A percentile compares a stretch with the other conserved stretches of the same genome.
These are phyloP conservation scores for Elsinoe australis DNA, from an alignment of 2,329 filamentous ascomycete species.

Conservation along the genomic window DNA sequence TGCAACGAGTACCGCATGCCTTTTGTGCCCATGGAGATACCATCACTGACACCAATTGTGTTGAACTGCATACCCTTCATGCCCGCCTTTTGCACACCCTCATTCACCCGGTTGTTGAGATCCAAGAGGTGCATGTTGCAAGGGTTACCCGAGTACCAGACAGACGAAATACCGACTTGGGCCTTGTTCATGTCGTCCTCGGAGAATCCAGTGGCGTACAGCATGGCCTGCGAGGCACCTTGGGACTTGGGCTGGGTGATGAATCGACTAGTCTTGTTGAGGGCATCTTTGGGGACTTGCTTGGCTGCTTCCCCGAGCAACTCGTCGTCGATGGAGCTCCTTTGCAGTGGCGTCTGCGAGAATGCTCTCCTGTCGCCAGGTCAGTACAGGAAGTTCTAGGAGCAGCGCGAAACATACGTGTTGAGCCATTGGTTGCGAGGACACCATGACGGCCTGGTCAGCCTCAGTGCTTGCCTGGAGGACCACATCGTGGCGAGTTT, in stretches of 20 bases:
- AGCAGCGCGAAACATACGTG: not conserved
- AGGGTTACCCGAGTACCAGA: conserved; percentile 97
- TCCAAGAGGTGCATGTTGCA: conserved; percentile 99
- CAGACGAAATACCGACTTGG: conserved; percentile 94
- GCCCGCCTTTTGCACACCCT: conserved; percentile 63
- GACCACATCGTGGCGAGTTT: conserved; percentile 9
- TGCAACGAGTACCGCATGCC: conserved; percentile 83
- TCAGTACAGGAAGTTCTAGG: not conserved
- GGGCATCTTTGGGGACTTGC: conserved; percentile 26
- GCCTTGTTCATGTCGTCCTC: conserved; percentile 91
- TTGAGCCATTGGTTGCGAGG: conserved; percentile 10
- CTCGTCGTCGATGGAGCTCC: conserved; percentile 18
- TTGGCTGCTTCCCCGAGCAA: conserved; percentile 14
- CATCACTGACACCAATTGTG: conserved; percentile 95
- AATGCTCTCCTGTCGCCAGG: conserved; percentile 6
- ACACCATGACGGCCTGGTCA: conserved; percentile 14
- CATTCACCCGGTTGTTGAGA: conserved; percentile 69
- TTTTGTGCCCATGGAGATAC: conserved; percentile 94
- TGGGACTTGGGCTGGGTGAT: conserved; percentile 98
- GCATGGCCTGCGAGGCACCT: conserved; percentile 96
- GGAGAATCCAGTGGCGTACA: conserved; percentile 85
- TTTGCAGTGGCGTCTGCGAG: conserved; percentile 6
- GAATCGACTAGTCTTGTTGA: conserved; percentile 75
- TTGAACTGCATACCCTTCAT: conserved; percentile 96
- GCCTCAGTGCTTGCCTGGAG: conserved; percentile 4